These are phyloP conservation scores for Quercus lobata DNA, from an alignment of 331 rosid genomes.

Conservation along the genomic window DNA sequence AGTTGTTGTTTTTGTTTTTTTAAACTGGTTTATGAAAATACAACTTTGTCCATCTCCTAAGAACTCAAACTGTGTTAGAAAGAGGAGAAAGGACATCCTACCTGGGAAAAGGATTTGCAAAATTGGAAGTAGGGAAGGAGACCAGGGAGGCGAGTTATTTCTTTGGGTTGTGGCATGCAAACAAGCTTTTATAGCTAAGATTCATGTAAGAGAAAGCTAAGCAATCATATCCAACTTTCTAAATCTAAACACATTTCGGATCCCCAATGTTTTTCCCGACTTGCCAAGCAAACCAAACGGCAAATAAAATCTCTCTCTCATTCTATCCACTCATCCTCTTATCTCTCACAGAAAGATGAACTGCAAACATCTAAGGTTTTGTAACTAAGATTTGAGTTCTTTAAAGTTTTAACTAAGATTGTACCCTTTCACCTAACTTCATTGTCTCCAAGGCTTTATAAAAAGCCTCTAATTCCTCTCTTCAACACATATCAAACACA, in stretches of 20 bases:
- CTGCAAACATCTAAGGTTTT: background rate
- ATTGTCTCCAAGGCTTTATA: slow-evolving; percentile 17
- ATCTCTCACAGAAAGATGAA: slow-evolving; percentile 24
- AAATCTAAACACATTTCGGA: background rate
- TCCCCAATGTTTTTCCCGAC: slow-evolving; percentile 9
- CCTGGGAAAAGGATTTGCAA: background rate
- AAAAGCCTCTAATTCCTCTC: slow-evolving; percentile 4
- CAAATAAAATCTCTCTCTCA: background rate
- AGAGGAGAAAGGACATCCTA: background rate
- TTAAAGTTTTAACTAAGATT: background rate
- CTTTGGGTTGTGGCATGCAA: slow-evolving; percentile 32
- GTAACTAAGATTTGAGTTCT: background rate
- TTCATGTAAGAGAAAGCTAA: slow-evolving; percentile 33
- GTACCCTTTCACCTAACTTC: slow-evolving; percentile 17
- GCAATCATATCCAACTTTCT: slow-evolving; percentile 19
- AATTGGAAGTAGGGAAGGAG: background rate
- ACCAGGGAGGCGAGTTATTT: slow-evolving; percentile 14
- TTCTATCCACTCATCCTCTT: background rate
- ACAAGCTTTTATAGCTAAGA: slow-evolving; percentile 20
- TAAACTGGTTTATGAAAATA: too few relatives aligned
- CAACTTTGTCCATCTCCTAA: too few relatives aligned
- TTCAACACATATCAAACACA: background rate
- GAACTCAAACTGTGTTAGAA: background rate
- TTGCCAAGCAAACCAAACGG: background rate
- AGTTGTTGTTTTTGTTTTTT: too few relatives aligned